Percentiles rank a stretch among this genome's conserved stretches.
Evolutionary conservation across 148 eudicot species (phyloP).

Genomic region (Rhododendron ovatum): DNA sequence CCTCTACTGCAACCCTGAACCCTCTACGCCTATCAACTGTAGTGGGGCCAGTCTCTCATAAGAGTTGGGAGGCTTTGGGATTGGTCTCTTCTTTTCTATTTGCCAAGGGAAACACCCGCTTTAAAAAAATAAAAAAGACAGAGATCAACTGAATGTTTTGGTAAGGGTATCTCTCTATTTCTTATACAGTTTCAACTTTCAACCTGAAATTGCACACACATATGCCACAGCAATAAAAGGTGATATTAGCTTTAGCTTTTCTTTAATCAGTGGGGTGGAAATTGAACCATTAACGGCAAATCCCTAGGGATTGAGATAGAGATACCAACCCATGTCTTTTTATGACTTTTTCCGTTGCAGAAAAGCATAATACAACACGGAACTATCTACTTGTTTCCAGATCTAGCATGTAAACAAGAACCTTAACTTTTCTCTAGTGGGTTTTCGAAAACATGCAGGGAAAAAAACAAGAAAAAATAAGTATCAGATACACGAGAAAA

Average conservation of each 20-base stretch:
- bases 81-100: neutral
- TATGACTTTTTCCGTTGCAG: conserved; percentile 10
- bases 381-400: no score
- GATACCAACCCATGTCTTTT: conserved; percentile 7
- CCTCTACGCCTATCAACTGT: neutral
- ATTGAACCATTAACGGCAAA: conserved; percentile 31
- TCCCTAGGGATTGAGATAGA: conserved; percentile 21
- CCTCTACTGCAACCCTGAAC: neutral
- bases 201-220: conserved; percentile 8
- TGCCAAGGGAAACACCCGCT: neutral
- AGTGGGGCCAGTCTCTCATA: neutral
- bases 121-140: neutral
- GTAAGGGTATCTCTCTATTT: conserved; percentile 9
- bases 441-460: neutral
- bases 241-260: conserved; percentile 25
- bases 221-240: conserved; percentile 12
- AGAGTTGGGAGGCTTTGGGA: neutral
- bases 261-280: conserved; percentile 23
- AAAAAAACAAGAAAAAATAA: neutral
- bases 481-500: neutral
- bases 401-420: no score
- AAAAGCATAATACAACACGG: conserved; percentile 3
- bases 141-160: neutral
- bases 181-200: conserved; percentile 13
- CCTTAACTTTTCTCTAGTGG: no score